These are phyloP conservation scores for Vachellia collinsii DNA, from an alignment of 306 rosid genomes.

Conservation along the genomic window DNA sequence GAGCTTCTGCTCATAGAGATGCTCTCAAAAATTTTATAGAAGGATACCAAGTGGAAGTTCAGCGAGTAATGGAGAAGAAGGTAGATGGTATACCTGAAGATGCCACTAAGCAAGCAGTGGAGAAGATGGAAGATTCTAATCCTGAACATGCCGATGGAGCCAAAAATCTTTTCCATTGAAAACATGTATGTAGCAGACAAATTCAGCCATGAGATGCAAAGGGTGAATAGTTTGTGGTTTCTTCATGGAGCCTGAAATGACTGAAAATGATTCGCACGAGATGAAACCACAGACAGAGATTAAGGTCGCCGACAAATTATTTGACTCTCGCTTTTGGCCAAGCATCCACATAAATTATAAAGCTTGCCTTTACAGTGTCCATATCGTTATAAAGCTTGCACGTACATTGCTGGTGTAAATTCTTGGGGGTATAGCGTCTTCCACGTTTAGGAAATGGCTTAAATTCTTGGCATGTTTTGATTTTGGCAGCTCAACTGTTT, in stretches of 20 bases:
- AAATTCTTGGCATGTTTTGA: conserved; percentile 13
- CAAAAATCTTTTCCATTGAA: too few relatives aligned
- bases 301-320: conserved; percentile 23
- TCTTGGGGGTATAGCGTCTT: neutral
- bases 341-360: too few relatives aligned
- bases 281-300: conserved; percentile 36
- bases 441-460: neutral
- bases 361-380: too few relatives aligned
- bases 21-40: conserved; percentile 83
- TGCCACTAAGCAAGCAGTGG: conserved; percentile 55
- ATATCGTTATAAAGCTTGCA: conserved; percentile 35
- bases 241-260: conserved; percentile 38
- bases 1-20: conserved; percentile 85
- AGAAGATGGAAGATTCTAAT: conserved; percentile 41
- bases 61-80: conserved; percentile 68
- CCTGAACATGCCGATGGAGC: neutral
- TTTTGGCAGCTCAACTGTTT: too few relatives aligned
- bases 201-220: conserved; percentile 42
- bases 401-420: conserved; percentile 27
- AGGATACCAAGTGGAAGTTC: conserved; percentile 87
- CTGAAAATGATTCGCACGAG: conserved; percentile 43
- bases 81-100: conserved; percentile 50
- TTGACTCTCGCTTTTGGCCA: too few relatives aligned
- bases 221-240: conserved; percentile 5
- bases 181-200: conserved; percentile 10